These are phyloP conservation scores for Mycena metata DNA, from an alignment of 768 basidiomycete genomes.

Conservation along the genomic window DNA sequence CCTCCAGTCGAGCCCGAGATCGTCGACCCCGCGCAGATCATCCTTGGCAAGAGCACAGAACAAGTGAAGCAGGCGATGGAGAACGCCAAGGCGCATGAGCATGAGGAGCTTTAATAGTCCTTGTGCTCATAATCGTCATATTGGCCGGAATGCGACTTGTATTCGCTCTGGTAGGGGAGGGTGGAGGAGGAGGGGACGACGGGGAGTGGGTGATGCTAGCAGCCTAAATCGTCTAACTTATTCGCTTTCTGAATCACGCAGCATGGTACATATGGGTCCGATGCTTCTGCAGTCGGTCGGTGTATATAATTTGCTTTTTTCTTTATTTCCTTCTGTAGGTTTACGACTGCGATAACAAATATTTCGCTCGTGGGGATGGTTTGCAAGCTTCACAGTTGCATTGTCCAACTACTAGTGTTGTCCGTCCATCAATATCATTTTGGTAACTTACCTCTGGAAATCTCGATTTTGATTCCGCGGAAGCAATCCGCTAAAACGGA, in stretches of 20 bases:
- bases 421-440: too few relatives aligned
- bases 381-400: too few relatives aligned
- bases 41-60: conserved; percentile 58
- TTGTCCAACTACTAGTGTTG: too few relatives aligned
- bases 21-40: conserved; percentile 48
- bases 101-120: conserved; percentile 38
- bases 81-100: conserved; percentile 40
- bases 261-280: not conserved
- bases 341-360: not conserved
- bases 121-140: not conserved
- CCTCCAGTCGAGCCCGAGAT: conserved; percentile 13
- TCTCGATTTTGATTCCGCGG: too few relatives aligned
- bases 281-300: not conserved
- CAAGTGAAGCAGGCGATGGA: conserved; percentile 61
- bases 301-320: conserved; percentile 6
- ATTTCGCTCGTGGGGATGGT: too few relatives aligned
- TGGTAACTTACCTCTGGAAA: too few relatives aligned
- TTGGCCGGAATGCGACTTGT: not conserved
- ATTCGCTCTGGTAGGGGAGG: not conserved
- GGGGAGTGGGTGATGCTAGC: not conserved
- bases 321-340: not conserved
- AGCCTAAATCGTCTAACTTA: conserved; percentile 17
- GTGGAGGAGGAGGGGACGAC: not conserved
- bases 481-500: too few relatives aligned
- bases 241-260: conserved; percentile 18